phyloP scores from a whole-genome alignment of 169 alveolate genomes.

The Condylostoma magnum region DNA sequence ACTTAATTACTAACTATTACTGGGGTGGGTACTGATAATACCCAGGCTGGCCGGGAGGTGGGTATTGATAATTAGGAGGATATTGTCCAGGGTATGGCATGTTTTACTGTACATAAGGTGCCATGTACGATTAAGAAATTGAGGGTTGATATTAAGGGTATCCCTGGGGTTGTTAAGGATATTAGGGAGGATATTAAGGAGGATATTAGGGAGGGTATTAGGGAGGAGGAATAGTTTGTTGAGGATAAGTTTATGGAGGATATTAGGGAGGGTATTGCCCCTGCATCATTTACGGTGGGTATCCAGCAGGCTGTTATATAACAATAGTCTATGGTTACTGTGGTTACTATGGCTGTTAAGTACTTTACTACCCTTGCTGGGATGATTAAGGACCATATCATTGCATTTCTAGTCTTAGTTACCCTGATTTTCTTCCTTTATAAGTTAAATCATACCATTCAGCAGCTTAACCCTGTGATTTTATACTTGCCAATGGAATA shows the following conservation, averaged over 20 bases:
- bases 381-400: background rate
- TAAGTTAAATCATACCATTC: slow-evolving; percentile 3
- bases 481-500: background rate
- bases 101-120: too few species aligned
- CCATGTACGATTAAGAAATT: too few species aligned
- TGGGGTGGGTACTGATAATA: too few species aligned
- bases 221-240: background rate
- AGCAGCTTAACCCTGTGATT: background rate
- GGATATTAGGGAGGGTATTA: background rate
- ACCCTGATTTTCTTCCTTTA: slow-evolving; percentile 13
- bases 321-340: background rate
- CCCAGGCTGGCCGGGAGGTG: too few species aligned
- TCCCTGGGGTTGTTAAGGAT: slow-evolving; percentile 26
- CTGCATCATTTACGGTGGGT: background rate
- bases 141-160: slow-evolving; percentile 11
- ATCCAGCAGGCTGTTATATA: background rate
- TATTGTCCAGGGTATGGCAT: too few species aligned
- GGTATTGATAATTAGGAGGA: too few species aligned
- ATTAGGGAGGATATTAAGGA: slow-evolving; percentile 26
- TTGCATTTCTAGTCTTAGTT: background rate
- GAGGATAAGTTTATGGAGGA: background rate
- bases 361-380: slow-evolving; percentile 1
- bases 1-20: too few species aligned
- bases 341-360: background rate
- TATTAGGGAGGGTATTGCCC: background rate